Evolutionary conservation across 108 stramenopile genomes (phyloP).

Genomic region (Parietichytrium sp.): DNA sequence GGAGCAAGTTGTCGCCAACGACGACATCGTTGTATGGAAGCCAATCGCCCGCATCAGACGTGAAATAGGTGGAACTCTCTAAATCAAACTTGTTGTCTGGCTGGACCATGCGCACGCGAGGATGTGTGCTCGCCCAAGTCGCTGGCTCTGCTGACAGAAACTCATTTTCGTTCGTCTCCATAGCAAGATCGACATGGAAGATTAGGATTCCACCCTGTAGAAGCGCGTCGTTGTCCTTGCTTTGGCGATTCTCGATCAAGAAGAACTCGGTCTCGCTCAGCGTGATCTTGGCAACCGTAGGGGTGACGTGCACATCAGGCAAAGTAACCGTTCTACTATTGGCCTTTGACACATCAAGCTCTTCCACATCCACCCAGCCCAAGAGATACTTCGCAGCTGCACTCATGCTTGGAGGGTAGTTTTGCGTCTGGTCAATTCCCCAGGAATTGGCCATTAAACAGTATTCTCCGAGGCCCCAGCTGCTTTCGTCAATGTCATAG

Average conservation of each 20-base stretch:
- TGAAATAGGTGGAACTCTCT: slow-evolving; percentile 47
- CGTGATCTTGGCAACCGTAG: no score
- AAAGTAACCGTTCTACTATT: slow-evolving; percentile 44
- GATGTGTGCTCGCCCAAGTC: slow-evolving; percentile 72
- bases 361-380: slow-evolving; percentile 58
- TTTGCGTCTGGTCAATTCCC: slow-evolving; percentile 53
- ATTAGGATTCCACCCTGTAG: slow-evolving; percentile 65
- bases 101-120: slow-evolving; percentile 64
- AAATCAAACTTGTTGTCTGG: slow-evolving; percentile 74
- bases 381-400: slow-evolving; percentile 60
- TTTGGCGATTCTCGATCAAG: slow-evolving; percentile 69
- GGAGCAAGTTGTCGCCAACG: not conserved
- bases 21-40: not conserved
- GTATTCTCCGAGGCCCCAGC: slow-evolving; percentile 53
- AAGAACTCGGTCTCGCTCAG: slow-evolving; percentile 69
- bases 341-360: slow-evolving; percentile 49
- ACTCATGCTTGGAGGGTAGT: slow-evolving; percentile 58
- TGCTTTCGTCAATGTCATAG: slow-evolving; percentile 47
- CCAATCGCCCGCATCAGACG: slow-evolving; percentile 8
- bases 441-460: slow-evolving; percentile 59
- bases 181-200: slow-evolving; percentile 64
- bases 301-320: slow-evolving; percentile 38
- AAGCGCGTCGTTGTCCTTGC: slow-evolving; percentile 54
- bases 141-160: slow-evolving; percentile 59
- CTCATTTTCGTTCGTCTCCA: slow-evolving; percentile 34